Conservation (phyloP, 768 basidiomycete genomes). For the Podaxis sp. region DNA sequence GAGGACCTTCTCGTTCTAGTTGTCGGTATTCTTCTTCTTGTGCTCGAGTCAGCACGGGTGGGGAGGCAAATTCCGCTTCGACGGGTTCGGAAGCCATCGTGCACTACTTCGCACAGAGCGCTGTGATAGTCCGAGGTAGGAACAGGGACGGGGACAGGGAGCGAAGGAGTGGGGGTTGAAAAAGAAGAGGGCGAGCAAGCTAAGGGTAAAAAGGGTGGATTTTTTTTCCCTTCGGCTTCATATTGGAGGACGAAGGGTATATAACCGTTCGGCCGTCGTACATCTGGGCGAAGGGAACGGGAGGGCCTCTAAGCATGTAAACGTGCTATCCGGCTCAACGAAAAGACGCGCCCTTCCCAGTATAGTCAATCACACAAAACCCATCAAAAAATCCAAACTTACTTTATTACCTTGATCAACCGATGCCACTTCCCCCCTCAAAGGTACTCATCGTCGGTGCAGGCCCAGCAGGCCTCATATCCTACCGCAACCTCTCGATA, state of each 20-base stretch:
- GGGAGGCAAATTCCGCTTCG: constrained; percentile 27
- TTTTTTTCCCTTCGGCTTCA: no score
- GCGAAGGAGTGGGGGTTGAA: not conserved
- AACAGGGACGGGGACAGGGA: no score
- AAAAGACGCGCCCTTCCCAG: no score
- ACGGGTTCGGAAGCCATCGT: constrained; percentile 31
- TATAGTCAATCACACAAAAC: no score
- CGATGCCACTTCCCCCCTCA: constrained; percentile 21
- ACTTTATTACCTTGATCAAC: not conserved
- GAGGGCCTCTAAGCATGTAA: not conserved
- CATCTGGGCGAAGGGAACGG: not conserved
- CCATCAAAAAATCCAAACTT: not conserved
- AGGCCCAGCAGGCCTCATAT: constrained; percentile 47
- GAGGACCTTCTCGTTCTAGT: constrained; percentile 23
- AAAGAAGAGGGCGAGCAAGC: not conserved
- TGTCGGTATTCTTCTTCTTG: constrained; percentile 29
- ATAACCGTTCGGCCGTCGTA: not conserved
- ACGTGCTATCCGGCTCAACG: not conserved
- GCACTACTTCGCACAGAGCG: not conserved
- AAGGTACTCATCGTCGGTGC: constrained; percentile 46
- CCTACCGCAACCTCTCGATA: constrained; percentile 47
- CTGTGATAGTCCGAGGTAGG: no score
- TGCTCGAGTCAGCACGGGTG: constrained; percentile 24
- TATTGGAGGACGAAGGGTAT: not conserved
- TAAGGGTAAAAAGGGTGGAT: no score